Evolutionary conservation across 2,329 filamentous ascomycete species (phyloP).

Genomic region (Cercospora citrullina): DNA sequence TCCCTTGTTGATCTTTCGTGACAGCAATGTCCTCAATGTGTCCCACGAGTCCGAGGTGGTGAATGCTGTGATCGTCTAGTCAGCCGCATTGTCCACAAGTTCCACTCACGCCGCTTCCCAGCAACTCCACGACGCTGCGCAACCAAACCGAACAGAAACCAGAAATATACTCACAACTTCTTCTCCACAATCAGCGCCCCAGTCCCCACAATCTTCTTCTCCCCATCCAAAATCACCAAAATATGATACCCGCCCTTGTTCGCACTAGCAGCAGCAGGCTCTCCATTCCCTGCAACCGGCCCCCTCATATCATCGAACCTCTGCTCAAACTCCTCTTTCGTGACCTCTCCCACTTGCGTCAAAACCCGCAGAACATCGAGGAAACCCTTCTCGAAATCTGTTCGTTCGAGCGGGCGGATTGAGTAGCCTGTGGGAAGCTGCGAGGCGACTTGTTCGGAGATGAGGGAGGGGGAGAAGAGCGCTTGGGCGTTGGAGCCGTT

Average conservation of each 20-base stretch:
- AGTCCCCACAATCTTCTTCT: slow-evolving; percentile 76
- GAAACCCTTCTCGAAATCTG: slow-evolving; percentile 79
- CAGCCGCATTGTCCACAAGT: neutral
- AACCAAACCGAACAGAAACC: neutral
- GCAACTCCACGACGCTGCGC: neutral
- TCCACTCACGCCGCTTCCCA: neutral
- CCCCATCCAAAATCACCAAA: slow-evolving; percentile 77
- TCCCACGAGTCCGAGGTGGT: slow-evolving; percentile 77
- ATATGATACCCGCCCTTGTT: slow-evolving; percentile 76
- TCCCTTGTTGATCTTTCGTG: slow-evolving; percentile 91
- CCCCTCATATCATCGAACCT: slow-evolving; percentile 77
- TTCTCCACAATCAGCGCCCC: slow-evolving; percentile 88
- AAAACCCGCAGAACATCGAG: slow-evolving; percentile 88
- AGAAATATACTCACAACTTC: slow-evolving; percentile 69
- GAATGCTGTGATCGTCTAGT: slow-evolving; percentile 55
- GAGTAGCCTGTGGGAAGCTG: slow-evolving; percentile 78
- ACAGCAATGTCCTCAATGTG: slow-evolving; percentile 99
- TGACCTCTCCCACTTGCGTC: slow-evolving; percentile 88
- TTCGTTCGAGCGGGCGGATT: slow-evolving; percentile 74
- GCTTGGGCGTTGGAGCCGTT: slow-evolving; percentile 34
- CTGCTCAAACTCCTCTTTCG: slow-evolving; percentile 69
- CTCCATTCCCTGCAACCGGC: neutral
- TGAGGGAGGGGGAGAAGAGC: slow-evolving; percentile 75
- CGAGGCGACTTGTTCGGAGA: slow-evolving; percentile 71
- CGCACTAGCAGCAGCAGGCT: slow-evolving; percentile 41